Evolutionary conservation across 2,329 filamentous ascomycete species (phyloP), one percentile per base, ranked within the genome.

Genomic region (Bretziella fagacearum): DNA sequence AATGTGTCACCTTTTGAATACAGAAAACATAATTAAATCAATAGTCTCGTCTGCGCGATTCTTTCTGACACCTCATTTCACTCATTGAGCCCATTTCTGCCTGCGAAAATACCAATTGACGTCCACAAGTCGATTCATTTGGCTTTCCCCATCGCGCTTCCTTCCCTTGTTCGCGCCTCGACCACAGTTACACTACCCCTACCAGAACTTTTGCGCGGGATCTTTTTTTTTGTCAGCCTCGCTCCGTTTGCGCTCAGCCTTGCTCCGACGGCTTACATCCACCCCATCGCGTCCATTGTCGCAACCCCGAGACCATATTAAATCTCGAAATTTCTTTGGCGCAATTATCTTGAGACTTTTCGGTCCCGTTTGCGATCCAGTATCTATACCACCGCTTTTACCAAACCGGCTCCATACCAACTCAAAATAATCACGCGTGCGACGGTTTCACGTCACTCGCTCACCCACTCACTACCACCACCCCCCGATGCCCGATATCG

Each of bases 401-500:
- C n/a, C n/a, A n/a, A n/a, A n/a, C n/a, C n/a, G n/a, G n/a, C n/a
- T n/a, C 44, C 52, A 44, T 49, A 40, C 44, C 46, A 33, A n/a
- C 13, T n/a, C n/a, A n/a, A n/a, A 6, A 33, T n/a, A 33, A 33
- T 33, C 13, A 15, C 30, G 17, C 30, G 30, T 33, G 13, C 13
- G 35, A 39, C 35, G 35, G 18, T 39, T 22, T 17, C 3, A 15
- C 35, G 35, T 22, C 20, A 20, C 11, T 39, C n/a, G n/a, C n/a
- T n/a, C n/a, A n/a, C n/a, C n/a, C n/a, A n/a, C n/a, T n/a, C n/a
- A n/a, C n/a, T n/a, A n/a, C n/a, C n/a, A n/a, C n/a, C n/a, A n/a
- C n/a, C 20, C 23, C 18, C 35, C 18, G 54, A 80, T 80, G 76
- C 75, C 76, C 56, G 77, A 80, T 64, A 80, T 81, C 64, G 77